Evolutionary conservation across 352 stramenopile genomes (phyloP).

Genomic region (Pythium phragmiticola): DNA sequence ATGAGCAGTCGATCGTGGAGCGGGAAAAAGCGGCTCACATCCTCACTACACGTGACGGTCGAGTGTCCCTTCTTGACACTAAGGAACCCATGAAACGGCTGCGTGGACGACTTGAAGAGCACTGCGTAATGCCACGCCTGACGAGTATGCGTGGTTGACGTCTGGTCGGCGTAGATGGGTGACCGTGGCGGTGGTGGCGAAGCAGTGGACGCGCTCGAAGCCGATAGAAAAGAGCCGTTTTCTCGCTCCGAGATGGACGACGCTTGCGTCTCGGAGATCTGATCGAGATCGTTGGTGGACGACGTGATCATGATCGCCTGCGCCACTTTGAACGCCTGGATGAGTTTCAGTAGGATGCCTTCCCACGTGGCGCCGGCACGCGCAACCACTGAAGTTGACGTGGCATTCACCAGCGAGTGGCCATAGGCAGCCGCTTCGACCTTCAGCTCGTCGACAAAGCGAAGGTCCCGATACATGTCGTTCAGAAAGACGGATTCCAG

Average conservation of each 20-base stretch:
- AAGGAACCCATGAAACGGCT: conserved; percentile 49
- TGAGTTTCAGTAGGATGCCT: conserved; percentile 51
- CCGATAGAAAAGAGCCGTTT: too few species aligned
- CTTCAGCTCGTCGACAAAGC: conserved; percentile 53
- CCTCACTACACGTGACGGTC: conserved; percentile 38
- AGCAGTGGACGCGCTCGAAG: not conserved
- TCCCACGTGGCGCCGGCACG: conserved; percentile 49
- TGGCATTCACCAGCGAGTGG: conserved; percentile 51
- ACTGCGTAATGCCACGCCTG: conserved; percentile 78
- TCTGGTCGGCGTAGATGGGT: conserved; percentile 34
- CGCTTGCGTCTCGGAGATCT: conserved; percentile 7
- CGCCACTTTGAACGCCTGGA: conserved; percentile 40
- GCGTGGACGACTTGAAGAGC: conserved; percentile 57
- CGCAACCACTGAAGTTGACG: conserved; percentile 18
- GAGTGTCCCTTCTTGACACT: conserved; percentile 38
- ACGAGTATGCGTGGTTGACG: conserved; percentile 27
- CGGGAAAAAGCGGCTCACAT: conserved; percentile 61
- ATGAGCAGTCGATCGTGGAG: conserved; percentile 61
- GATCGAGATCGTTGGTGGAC: not conserved
- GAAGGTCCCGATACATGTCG: conserved; percentile 36
- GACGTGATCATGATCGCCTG: not conserved
- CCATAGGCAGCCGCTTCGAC: conserved; percentile 50
- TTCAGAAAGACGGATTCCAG: conserved; percentile 40
- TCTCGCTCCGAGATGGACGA: conserved; percentile 4
- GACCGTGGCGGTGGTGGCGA: conserved; percentile 8